phyloP scores from a whole-genome alignment of 2,329 filamentous ascomycete genomes.

The Trichoderma asperellum region DNA sequence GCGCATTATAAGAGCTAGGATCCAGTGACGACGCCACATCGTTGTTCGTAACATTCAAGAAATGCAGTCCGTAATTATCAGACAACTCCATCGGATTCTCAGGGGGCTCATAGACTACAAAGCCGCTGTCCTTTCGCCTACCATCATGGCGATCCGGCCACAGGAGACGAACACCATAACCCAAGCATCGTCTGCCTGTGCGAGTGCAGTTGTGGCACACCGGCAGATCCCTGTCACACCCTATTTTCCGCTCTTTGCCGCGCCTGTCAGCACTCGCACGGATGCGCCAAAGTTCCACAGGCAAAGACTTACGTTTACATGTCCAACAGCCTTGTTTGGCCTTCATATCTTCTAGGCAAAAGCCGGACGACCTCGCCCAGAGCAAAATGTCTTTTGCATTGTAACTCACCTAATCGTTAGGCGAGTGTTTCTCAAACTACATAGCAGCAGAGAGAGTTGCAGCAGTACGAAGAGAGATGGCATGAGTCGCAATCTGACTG shows the following conservation, averaged over 20 bases:
- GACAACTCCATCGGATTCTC: conserved; percentile 34
- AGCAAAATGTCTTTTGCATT: conserved; percentile 20
- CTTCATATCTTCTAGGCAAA: conserved; percentile 25
- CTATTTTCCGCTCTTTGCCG: conserved; percentile 50
- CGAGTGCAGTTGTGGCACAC: conserved; percentile 50
- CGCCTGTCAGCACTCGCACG: conserved; percentile 7
- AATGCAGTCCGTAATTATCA: conserved; percentile 42
- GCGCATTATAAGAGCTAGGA: conserved; percentile 6
- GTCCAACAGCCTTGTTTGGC: conserved; percentile 32
- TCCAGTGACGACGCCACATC: conserved; percentile 37
- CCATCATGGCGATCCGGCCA: conserved; percentile 55
- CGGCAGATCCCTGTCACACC: conserved; percentile 50
- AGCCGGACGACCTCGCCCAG: conserved; percentile 24
- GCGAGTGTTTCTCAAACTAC: conserved; percentile 2
- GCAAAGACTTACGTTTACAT: conserved; percentile 31
- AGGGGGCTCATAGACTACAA: conserved; percentile 22
- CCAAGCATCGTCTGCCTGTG: conserved; percentile 47
- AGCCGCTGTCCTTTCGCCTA: conserved; percentile 38
- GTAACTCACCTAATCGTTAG: conserved; percentile 4
- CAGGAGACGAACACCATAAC: conserved; percentile 51
- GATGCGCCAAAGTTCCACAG: not conserved
- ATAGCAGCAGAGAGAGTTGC: not conserved
- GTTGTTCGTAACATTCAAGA: conserved; percentile 46
- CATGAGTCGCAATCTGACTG: conserved; percentile 12
- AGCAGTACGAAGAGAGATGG: not conserved